phyloP scores from a whole-genome alignment of 352 stramenopile species.

The Salisapilia sapeloensis region DNA sequence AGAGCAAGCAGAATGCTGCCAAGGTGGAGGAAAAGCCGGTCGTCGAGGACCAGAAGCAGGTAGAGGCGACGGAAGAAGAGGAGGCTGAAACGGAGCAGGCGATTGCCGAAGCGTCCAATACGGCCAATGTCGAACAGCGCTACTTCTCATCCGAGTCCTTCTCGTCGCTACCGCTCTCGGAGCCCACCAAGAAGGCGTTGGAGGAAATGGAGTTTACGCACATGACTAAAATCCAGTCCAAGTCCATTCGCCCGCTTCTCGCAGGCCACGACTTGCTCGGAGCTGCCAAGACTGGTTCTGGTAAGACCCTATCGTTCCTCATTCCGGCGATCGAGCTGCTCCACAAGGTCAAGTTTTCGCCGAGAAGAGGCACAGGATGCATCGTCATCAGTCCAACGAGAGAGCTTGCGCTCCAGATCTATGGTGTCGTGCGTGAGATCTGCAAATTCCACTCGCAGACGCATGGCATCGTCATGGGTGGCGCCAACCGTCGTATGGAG shows the following conservation, averaged over 20 bases:
- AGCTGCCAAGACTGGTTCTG: slow-evolving; percentile 94
- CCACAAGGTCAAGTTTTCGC: slow-evolving; percentile 91
- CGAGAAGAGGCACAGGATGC: slow-evolving; percentile 92
- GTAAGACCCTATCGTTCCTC: slow-evolving; percentile 98
- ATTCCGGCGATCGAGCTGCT: slow-evolving; percentile 96
- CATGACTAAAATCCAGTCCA: slow-evolving; percentile 97
- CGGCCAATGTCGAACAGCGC: slow-evolving; percentile 32
- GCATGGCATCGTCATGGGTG: slow-evolving; percentile 95
- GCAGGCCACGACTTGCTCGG: slow-evolving; percentile 93
- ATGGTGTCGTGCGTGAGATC: slow-evolving; percentile 94
- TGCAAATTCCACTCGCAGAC: slow-evolving; percentile 91
- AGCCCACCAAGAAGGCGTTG: slow-evolving; percentile 82
- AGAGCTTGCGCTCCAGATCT: slow-evolving; percentile 98
- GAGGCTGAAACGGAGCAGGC: slow-evolving; percentile 49
- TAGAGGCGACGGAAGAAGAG: slow-evolving; percentile 11
- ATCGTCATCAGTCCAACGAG: slow-evolving; percentile 97
- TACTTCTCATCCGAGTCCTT: slow-evolving; percentile 87
- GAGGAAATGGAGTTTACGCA: slow-evolving; percentile 83
- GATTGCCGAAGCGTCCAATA: slow-evolving; percentile 19
- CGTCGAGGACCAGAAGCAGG: slow-evolving; percentile 8
- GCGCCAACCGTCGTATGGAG: slow-evolving; percentile 93
- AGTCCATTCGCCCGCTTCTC: slow-evolving; percentile 92
- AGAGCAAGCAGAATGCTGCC: slow-evolving; percentile 1
- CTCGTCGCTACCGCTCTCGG: slow-evolving; percentile 81
- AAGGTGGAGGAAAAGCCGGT: not conserved